Evolutionary conservation across 768 basidiomycete genomes (phyloP), one percentile per base, ranked within the genome.

Genomic region (Tephrocybe sp.): DNA sequence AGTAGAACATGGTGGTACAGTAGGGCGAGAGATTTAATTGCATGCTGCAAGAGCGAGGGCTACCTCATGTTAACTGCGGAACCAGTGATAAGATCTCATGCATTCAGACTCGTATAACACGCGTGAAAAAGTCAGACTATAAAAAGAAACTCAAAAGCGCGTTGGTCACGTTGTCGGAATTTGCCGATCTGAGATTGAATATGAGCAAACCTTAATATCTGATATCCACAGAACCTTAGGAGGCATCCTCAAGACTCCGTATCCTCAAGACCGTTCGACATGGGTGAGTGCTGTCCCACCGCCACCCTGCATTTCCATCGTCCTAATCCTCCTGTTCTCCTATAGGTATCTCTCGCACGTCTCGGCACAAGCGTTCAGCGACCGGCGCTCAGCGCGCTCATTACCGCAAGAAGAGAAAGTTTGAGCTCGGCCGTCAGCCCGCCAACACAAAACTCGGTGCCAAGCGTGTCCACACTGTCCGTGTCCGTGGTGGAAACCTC

Each of bases 381-480:
- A 87, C 93, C 43, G 96, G 92, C 65, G 92, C 90, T 54, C 90
- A 93, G 74, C 88, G 90, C 64, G 85, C 93, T 63, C 85, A 89
- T 77, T 96, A 94, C 79, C 93, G 96, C 82, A 99, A 99, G 85
- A 99, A 98, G 92, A 87, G 97, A 88, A 98, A 98, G 80, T 98
- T 98, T 76, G 97, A 99, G 83, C 86, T 98, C 65, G 97, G 96
- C 69, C 93, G 97, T 69, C 97, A 98, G 71, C 79, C 97, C 52
- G 97, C 97, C 61, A 93, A 78, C 83, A 99, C 97, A 68, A 98
- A 92, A 80, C 86, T 99, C 59, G 95, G 97, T 45, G 66, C 87
- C 49, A 98, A 98, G 80, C 91, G 97, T 55, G 77, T 99, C 64
- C 97, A 98, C 78, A 82, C 84, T 49, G 94, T 99, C 58, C 91